phyloP scores from a whole-genome alignment of 441 rosid genomes.

The Metrosideros polymorpha region DNA sequence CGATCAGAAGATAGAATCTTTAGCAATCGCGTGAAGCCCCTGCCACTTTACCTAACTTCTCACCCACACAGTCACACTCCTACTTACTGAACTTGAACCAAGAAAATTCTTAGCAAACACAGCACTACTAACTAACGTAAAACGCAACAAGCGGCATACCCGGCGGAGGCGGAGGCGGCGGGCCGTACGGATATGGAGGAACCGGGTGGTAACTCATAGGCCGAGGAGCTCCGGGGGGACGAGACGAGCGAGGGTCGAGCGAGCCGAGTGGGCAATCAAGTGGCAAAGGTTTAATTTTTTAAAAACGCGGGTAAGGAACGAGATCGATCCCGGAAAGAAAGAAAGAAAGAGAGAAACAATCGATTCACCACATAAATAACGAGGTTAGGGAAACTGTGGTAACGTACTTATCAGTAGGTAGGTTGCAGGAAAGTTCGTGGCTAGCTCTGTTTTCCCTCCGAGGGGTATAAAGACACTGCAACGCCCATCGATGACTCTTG shows the following conservation, averaged over 20 bases:
- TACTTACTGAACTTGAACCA: background rate
- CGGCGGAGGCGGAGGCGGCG: conserved; percentile 18
- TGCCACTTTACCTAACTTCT: background rate
- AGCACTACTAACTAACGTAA: background rate
- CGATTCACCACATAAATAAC: background rate
- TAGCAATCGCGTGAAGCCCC: background rate
- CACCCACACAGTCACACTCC: background rate
- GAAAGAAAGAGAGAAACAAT: background rate
- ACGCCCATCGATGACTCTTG: too few species aligned
- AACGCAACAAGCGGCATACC: background rate
- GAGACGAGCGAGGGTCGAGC: background rate
- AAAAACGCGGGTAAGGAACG: background rate
- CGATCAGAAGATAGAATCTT: background rate
- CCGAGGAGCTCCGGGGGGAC: background rate
- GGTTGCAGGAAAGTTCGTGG: background rate
- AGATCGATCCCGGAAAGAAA: background rate
- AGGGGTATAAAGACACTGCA: background rate
- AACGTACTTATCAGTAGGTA: background rate
- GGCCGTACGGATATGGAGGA: conserved; percentile 12
- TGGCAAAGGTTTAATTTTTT: background rate
- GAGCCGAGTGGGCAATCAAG: background rate
- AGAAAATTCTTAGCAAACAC: background rate
- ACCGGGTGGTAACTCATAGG: conserved; percentile 33
- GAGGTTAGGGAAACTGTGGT: background rate
- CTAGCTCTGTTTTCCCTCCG: background rate